A percentile compares a stretch with the other conserved stretches of the same genome.
phyloP scores from a whole-genome alignment of 495 filamentous ascomycete species.

The Trichoderma orchidacearum region DNA sequence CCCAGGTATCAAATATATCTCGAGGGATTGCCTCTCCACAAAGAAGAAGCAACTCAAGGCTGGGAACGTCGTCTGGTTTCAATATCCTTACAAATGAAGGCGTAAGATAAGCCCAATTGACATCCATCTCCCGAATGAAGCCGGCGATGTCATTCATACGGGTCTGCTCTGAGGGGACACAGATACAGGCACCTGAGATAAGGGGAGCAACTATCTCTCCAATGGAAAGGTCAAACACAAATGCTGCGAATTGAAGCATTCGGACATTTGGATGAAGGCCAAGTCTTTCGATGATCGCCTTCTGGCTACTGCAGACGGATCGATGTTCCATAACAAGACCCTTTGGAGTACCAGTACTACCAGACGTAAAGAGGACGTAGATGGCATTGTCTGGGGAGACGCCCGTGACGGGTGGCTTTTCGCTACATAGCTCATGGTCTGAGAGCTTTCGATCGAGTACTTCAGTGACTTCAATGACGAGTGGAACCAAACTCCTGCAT shows the following conservation, averaged over 20 bases:
- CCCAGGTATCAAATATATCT: conserved; percentile 9
- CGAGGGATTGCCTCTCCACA: conserved; percentile 14
- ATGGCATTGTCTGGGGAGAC: conserved; percentile 5
- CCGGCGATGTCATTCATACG: conserved; percentile 4
- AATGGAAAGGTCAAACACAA: conserved; percentile 34
- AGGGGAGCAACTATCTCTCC: conserved; percentile 32
- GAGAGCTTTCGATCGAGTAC: conserved; percentile 13
- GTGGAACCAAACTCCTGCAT: background rate
- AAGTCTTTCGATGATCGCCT: conserved; percentile 16
- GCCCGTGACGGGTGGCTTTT: conserved; percentile 1
- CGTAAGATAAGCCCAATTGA: conserved; percentile 8
- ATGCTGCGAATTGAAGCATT: conserved; percentile 39
- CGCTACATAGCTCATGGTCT: conserved; percentile 30
- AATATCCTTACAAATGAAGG: conserved; percentile 33
- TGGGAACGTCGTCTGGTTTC: conserved; percentile 22
- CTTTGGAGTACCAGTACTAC: conserved; percentile 8
- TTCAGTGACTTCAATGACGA: background rate
- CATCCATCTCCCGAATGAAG: conserved; percentile 4
- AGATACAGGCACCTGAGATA: conserved; percentile 32
- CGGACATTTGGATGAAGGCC: conserved; percentile 20
- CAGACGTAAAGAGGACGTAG: conserved; percentile 35
- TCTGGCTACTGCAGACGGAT: conserved; percentile 20
- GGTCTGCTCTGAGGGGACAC: conserved; percentile 24
- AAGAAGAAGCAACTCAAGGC: conserved; percentile 21
- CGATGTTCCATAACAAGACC: conserved; percentile 36